Evolutionary conservation across 1,284 basidiomycete species (phyloP).

Genomic region (Serendipita sp.): DNA sequence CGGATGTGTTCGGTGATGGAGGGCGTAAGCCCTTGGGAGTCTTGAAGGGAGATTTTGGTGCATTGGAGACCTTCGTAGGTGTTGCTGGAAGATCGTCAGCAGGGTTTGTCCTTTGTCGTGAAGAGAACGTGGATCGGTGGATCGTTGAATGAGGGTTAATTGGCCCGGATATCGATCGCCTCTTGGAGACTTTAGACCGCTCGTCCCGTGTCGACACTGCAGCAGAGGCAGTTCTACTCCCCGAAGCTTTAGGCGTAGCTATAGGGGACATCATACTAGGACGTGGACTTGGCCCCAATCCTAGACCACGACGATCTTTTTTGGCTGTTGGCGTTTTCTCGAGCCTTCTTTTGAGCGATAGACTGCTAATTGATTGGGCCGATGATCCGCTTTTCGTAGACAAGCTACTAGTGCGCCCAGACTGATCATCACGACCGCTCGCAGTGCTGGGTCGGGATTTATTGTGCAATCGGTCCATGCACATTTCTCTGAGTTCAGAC

Average conservation of each 20-base stretch:
- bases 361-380: neutral
- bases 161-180: slow-evolving; percentile 8
- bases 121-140: slow-evolving; percentile 55
- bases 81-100: slow-evolving; percentile 9
- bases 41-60: neutral
- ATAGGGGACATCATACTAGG: neutral
- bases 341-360: neutral
- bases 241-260: neutral
- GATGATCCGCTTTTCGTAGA: slow-evolving; percentile 26
- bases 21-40: slow-evolving; percentile 1
- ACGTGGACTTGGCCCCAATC: neutral
- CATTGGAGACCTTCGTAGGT: neutral
- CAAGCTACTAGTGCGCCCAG: slow-evolving; percentile 38
- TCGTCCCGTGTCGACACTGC: slow-evolving; percentile 5
- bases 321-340: neutral
- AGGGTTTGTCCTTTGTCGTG: slow-evolving; percentile 56
- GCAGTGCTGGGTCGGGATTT: slow-evolving; percentile 39
- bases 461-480: slow-evolving; percentile 41
- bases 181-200: neutral
- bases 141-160: slow-evolving; percentile 23
- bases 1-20: neutral
- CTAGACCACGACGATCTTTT: neutral
- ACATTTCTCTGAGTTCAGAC: slow-evolving; percentile 67
- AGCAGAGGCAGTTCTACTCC: neutral
- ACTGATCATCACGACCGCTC: slow-evolving; percentile 38